These are phyloP conservation scores for Paramecium pentaurelia DNA, from an alignment of 73 alveolate species.

Conservation along the genomic window DNA sequence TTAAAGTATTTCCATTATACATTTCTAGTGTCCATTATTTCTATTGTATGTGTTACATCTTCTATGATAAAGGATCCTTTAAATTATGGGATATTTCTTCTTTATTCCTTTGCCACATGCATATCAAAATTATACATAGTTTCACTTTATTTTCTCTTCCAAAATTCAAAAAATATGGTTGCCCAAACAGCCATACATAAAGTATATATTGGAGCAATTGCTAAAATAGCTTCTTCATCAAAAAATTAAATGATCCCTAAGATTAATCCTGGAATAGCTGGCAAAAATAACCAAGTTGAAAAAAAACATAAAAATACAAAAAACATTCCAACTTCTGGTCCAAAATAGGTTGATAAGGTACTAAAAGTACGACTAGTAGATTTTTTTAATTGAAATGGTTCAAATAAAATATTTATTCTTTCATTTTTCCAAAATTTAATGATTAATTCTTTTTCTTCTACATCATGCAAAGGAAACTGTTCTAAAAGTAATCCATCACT, in stretches of 20 bases:
- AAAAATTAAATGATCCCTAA: not conserved
- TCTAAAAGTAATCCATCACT: not conserved
- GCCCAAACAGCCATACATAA: conserved; percentile 10
- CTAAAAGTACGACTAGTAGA: not conserved
- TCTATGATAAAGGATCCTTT: not conserved
- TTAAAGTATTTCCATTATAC: not conserved
- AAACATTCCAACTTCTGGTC: not conserved
- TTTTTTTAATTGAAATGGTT: not conserved
- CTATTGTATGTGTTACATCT: not conserved
- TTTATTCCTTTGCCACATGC: not conserved
- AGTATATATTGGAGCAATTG: not conserved
- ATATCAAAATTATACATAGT: not conserved
- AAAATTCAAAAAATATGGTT: not conserved
- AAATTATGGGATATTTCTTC: not conserved
- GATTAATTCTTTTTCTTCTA: not conserved
- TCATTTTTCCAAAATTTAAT: not conserved
- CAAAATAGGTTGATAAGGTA: not conserved
- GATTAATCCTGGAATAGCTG: not conserved
- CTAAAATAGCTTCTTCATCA: not conserved
- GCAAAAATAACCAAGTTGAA: not conserved
- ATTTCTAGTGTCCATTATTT: not conserved
- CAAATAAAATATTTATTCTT: not conserved
- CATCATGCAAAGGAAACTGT: not conserved
- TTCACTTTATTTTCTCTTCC: conserved; percentile 29
- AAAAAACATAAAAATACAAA: not conserved